These are phyloP conservation scores for Saksenaea vasiformis DNA, from an alignment of 371 early-diverging fungal genomes.

Conservation along the genomic window DNA sequence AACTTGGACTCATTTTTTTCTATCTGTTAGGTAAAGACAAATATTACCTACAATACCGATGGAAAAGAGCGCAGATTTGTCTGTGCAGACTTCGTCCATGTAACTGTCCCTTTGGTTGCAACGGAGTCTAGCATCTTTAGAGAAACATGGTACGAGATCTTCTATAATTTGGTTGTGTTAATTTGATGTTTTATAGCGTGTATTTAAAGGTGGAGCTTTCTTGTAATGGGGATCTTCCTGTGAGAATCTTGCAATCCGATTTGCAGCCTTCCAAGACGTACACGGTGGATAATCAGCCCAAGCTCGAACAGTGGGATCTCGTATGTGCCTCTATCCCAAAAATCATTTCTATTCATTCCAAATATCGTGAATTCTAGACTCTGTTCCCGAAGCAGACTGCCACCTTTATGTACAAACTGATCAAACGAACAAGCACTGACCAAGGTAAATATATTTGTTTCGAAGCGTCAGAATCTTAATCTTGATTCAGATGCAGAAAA, in stretches of 20 bases:
- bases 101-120: constrained; percentile 57
- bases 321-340: constrained; percentile 20
- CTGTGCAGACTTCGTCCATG: constrained; percentile 55
- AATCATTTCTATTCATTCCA: neutral
- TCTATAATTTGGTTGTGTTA: neutral
- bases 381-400: constrained; percentile 64
- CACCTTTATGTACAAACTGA: constrained; percentile 64
- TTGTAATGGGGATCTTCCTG: constrained; percentile 62
- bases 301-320: constrained; percentile 50
- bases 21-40: constrained; percentile 47
- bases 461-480: neutral
- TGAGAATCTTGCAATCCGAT: constrained; percentile 54
- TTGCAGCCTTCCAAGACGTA: constrained; percentile 48
- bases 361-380: constrained; percentile 32
- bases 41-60: constrained; percentile 49
- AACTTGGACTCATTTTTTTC: neutral
- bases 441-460: neutral
- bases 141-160: constrained; percentile 51
- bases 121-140: constrained; percentile 60
- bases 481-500: neutral
- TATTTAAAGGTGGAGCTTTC: constrained; percentile 61
- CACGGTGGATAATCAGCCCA: constrained; percentile 42
- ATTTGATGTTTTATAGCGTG: constrained; percentile 32
- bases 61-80: constrained; percentile 48
- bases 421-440: constrained; percentile 32